A percentile compares a stretch with the other conserved stretches of the same genome.
Evolutionary conservation across 306 rosid species (phyloP).

Genomic region (Medicago ruthenica): DNA sequence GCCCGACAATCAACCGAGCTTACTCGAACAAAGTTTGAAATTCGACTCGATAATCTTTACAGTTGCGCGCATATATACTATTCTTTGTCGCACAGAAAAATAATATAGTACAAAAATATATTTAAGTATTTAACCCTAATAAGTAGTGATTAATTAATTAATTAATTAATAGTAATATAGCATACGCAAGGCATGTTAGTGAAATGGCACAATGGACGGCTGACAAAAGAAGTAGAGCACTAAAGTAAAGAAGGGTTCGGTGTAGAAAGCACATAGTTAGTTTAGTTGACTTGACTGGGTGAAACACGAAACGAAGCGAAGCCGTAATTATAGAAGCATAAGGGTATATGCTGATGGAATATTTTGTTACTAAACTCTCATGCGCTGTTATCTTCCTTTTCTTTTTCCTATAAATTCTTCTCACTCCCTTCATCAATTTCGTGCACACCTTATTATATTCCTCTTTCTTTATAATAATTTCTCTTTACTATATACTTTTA

Average conservation of each 20-base stretch:
- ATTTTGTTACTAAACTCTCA: slow-evolving; percentile 1
- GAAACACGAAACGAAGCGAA: not conserved
- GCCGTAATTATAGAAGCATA: not conserved
- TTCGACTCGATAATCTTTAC: too few species aligned
- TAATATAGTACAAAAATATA: too few species aligned
- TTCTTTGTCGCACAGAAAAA: too few species aligned
- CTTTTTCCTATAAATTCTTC: slow-evolving; percentile 34
- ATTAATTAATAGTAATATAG: too few species aligned
- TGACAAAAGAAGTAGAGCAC: not conserved
- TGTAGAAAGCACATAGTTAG: slow-evolving; percentile 11
- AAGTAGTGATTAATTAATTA: too few species aligned
- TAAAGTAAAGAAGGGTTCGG: not conserved
- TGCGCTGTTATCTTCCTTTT: not conserved
- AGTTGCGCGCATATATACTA: too few species aligned
- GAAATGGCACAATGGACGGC: not conserved
- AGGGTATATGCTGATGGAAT: slow-evolving; percentile 47
- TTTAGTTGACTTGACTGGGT: slow-evolving; percentile 20
- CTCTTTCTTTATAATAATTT: not conserved
- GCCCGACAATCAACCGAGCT: too few species aligned
- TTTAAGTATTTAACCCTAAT: too few species aligned
- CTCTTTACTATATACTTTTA: too few species aligned
- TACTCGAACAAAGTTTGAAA: too few species aligned
- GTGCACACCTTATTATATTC: not conserved
- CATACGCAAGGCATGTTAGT: too few species aligned
- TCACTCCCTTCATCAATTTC: not conserved